Conservation (phyloP, 257 asterid species). For the Linderniella brevidens region DNA sequence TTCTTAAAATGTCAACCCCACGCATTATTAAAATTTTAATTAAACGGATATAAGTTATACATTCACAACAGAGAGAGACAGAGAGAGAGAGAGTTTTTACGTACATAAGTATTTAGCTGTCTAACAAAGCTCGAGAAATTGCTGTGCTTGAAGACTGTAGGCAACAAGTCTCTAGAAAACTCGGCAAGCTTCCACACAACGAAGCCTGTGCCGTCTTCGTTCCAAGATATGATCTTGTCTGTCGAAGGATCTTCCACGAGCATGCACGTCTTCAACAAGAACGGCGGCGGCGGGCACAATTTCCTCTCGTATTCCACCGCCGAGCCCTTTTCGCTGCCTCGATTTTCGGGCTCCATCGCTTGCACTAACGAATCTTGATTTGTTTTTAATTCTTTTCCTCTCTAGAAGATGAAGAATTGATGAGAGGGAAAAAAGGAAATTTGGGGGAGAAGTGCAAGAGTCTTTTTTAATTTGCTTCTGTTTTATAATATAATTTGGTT, state of each 20-base stretch:
- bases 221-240: conserved; percentile 74
- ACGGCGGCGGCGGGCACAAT: conserved; percentile 40
- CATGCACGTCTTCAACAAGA: conserved; percentile 73
- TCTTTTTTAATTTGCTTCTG: neutral
- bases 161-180: conserved; percentile 73
- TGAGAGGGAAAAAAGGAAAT: no score
- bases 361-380: no score
- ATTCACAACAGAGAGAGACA: neutral
- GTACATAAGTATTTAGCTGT: conserved; percentile 87
- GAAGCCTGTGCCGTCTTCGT: conserved; percentile 59
- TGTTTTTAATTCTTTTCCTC: no score
- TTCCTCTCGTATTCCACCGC: conserved; percentile 23
- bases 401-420: no score
- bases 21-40: no score
- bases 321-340: conserved; percentile 30
- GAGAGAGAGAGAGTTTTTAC: neutral
- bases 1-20: no score
- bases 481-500: neutral
- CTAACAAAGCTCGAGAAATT: conserved; percentile 96
- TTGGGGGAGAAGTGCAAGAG: no score
- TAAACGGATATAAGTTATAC: neutral
- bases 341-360: no score
- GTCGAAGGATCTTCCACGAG: conserved; percentile 77
- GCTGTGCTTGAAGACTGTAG: conserved; percentile 77
- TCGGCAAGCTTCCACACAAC: conserved; percentile 91